These are phyloP conservation scores for Fusarium odoratissimum DNA, from an alignment of 2,329 filamentous ascomycete species.

Conservation along the genomic window DNA sequence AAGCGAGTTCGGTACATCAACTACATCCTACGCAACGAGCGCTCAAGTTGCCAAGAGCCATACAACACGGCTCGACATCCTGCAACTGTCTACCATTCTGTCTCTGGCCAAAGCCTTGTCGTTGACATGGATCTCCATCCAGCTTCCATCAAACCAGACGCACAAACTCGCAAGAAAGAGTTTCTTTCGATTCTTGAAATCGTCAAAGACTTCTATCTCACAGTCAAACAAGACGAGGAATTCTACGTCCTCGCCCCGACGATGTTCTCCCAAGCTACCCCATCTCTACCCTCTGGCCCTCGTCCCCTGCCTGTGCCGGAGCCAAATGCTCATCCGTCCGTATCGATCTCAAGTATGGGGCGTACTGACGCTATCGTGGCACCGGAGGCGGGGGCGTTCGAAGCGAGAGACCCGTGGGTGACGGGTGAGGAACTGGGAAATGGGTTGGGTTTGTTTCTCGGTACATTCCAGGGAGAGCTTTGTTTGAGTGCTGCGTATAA, in stretches of 20 bases:
- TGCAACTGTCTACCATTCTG: conserved; percentile 48
- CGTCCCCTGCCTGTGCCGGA: conserved; percentile 38
- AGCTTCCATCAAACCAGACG: fast-evolving
- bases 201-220: conserved; percentile 46
- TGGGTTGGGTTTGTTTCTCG: conserved; percentile 54
- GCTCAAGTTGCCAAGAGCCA: conserved; percentile 38
- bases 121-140: conserved; percentile 41
- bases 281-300: conserved; percentile 16
- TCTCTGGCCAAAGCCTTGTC: conserved; percentile 41
- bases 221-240: conserved; percentile 46
- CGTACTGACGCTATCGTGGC: conserved; percentile 50
- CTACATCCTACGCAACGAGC: conserved; percentile 51
- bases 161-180: conserved; percentile 6
- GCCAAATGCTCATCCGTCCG: conserved; percentile 43
- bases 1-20: conserved; percentile 44
- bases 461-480: conserved; percentile 51
- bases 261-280: conserved; percentile 36
- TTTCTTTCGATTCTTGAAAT: conserved; percentile 41
- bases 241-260: conserved; percentile 44
- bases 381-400: conserved; percentile 42
- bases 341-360: conserved; percentile 52
- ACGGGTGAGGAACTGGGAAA: conserved; percentile 58
- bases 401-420: conserved; percentile 54
- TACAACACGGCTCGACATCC: conserved; percentile 43
- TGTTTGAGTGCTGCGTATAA: conserved; percentile 56